Evolutionary conservation across 1,284 basidiomycete species (phyloP).

Genomic region (Earliella scabrosa): DNA sequence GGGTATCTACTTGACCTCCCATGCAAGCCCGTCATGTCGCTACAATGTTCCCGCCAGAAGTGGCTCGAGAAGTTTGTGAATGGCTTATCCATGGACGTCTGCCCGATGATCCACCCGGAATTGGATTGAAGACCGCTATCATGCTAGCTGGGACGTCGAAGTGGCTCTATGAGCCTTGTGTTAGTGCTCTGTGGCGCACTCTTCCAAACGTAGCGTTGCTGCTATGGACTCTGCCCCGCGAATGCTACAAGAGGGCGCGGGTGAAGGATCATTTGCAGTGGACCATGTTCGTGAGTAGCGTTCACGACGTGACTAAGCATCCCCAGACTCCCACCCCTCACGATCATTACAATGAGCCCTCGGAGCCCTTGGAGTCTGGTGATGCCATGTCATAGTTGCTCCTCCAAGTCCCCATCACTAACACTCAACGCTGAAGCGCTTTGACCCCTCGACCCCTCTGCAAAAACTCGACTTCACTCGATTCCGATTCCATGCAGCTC

Average conservation of each 20-base stretch:
- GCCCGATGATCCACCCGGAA: too few relatives aligned
- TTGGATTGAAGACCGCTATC: not conserved
- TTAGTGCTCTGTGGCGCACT: not conserved
- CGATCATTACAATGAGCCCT: not conserved
- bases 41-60: not conserved
- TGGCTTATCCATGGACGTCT: not conserved
- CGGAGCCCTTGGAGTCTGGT: too few relatives aligned
- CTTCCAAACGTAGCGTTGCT: slow-evolving; percentile 1
- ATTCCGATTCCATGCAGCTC: not conserved
- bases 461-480: not conserved
- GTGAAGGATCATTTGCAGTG: not conserved
- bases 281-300: not conserved
- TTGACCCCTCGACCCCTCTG: not conserved
- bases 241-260: not conserved
- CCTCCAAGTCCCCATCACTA: too few relatives aligned
- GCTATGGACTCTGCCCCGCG: not conserved
- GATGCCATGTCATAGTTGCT: not conserved
- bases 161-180: not conserved
- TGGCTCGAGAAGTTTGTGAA: not conserved
- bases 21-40: too few relatives aligned
- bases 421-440: too few relatives aligned
- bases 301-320: too few relatives aligned
- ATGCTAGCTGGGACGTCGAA: not conserved
- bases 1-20: too few relatives aligned
- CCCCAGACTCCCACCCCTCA: not conserved